A percentile compares a stretch with the other conserved stretches of the same genome.
These are phyloP conservation scores for Ogataea pignaliae DNA, from an alignment of 805 yeast species.

Conservation along the genomic window DNA sequence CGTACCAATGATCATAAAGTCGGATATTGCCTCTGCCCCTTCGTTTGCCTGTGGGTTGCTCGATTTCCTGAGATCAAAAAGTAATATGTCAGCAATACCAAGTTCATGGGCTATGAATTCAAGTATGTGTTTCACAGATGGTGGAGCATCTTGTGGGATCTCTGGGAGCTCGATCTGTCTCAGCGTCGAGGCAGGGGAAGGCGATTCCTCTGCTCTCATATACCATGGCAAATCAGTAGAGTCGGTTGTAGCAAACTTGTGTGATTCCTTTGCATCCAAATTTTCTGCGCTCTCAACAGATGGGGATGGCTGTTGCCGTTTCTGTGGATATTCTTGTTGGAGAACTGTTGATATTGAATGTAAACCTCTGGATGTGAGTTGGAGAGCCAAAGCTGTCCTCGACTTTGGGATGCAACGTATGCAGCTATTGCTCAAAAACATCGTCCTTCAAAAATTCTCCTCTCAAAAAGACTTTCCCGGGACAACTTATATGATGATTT, in stretches of 20 bases:
- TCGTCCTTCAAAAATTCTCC: not conserved
- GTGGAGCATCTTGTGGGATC: slow-evolving; percentile 59
- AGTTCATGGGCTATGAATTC: slow-evolving; percentile 49
- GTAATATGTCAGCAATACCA: slow-evolving; percentile 57
- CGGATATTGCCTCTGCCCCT: slow-evolving; percentile 34
- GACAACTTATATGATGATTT: too few relatives aligned
- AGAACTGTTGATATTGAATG: not conserved
- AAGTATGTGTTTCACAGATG: slow-evolving; percentile 40
- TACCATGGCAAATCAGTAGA: slow-evolving; percentile 28
- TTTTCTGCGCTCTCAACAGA: not conserved
- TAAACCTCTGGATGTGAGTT: not conserved
- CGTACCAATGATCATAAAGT: slow-evolving; percentile 60
- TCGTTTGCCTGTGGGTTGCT: slow-evolving; percentile 22
- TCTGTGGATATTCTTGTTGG: not conserved
- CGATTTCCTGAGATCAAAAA: slow-evolving; percentile 58
- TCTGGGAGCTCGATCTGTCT: slow-evolving; percentile 41
- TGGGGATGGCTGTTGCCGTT: not conserved
- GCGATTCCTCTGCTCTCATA: slow-evolving; percentile 29
- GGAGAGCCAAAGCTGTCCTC: too few relatives aligned
- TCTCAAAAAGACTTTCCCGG: too few relatives aligned
- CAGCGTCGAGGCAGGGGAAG: slow-evolving; percentile 20
- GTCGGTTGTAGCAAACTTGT: not conserved
- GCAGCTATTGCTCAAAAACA: not conserved
- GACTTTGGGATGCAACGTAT: not conserved
- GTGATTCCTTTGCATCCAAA: too few relatives aligned